Evolutionary conservation across 495 filamentous ascomycete genomes (phyloP), one percentile per base, ranked within the genome.

Genomic region (Aspergillus leporis): DNA sequence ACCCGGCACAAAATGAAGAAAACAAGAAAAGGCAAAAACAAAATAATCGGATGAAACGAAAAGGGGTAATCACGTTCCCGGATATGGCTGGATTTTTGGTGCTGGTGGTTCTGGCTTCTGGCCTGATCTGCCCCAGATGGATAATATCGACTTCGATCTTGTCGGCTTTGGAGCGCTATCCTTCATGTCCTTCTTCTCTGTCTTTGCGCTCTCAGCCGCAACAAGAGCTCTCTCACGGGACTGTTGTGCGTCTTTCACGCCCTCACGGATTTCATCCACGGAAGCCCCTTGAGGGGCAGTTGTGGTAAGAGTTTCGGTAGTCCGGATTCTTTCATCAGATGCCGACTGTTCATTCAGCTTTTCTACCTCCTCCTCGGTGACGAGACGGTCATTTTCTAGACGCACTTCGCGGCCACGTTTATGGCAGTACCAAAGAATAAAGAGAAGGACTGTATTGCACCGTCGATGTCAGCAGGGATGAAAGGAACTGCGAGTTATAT

Each of bases 371-470:
- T 74, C 74, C 56, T 82, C 79, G 1, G 77, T 80, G n/a, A 81
- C 77, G 12, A 78, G 64, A 8, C 80, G 79, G 70, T 93, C 90
- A 59, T 78, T 83, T 65, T 91, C 90, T 1, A 97, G 79, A 36
- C 94, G 80, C 14, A 85, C 85, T 74, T 98, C 94, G 16, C 84
- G 83, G 36, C 94, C 94, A 14, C 94, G 85, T 71, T 97, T 97
- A 70, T 97, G 90, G 72, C 91, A 97, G 70, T 98, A 98, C 93
- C 93, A 98, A 59, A 98, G 83, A 51, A 93, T 90, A 68, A 93
- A 91, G 31, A 98, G 74, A 13, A 98, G 78, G 58, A 97, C 90
- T 92, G 61, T 9, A n/a, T 14, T 28, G 30, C 9, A 5, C 2
- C 32, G 6, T 22, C 4, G 30, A 19, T 25, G 8, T 21, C 32